Evolutionary conservation across 495 filamentous ascomycete species (phyloP), one percentile per base, ranked within the genome.

Genomic region (Aspergillus nanangensis): DNA sequence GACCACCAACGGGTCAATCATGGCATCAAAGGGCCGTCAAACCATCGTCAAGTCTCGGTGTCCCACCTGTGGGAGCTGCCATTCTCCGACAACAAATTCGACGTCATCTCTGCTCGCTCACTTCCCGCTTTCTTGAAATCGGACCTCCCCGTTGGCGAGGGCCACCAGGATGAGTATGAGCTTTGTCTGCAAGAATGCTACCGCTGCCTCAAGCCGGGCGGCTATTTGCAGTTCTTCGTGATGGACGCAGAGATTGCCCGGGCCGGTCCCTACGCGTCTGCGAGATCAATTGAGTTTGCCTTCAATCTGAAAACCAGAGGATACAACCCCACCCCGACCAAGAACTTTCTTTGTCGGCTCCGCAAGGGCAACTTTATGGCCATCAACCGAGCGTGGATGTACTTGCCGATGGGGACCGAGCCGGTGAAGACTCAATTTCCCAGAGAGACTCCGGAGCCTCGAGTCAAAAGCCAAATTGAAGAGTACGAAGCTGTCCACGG

Each of bases 171-270:
- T 55, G 92, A 97, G 60, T 97, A 92, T 70, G 87, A 94, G 54
- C 77, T 83, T 33, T 90, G 86, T 52, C 76, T 97, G 1, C 66
- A 69, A 24, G 93, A 98, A 67, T 94, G 89, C 65, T 79, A 87
- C 61, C 91, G 93, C 44, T 83, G 88, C 45, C 81, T 98, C 56
- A 93, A 92, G 67, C 93, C 90, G 0, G 92, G 90, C 39, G 93
- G 93, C 11, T 89, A 88, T 63, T 71, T 98, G 49, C 92, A 98
- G 57, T 98, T 89, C 74, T 79, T 79, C 44, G 67, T 96, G 5
- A 76, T 97, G 55, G 93, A 98, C 63, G 83, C 89, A 1, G 89
- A 93, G 54, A 79, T 96, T 56, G 80, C 92, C 31, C 89, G 87
- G 44, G 84, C 88, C 1, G 91, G 90, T 0, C 79, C 86, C 0